Evolutionary conservation across 2,329 filamentous ascomycete genomes (phyloP).

Genomic region (Ophiostoma montium): DNA sequence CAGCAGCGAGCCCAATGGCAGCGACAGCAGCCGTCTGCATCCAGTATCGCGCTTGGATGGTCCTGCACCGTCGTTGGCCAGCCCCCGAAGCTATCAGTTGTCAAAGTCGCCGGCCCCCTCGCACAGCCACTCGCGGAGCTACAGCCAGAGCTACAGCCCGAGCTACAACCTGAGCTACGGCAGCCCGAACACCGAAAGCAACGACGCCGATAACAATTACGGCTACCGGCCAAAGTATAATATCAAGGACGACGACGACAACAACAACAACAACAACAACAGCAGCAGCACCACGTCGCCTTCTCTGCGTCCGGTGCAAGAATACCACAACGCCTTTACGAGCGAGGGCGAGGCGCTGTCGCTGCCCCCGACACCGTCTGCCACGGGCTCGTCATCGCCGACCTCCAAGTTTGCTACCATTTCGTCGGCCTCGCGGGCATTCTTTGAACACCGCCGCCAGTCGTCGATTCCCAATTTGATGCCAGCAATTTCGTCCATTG

Average conservation of each 20-base stretch:
- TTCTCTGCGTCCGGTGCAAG: constrained; percentile 16
- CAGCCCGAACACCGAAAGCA: background rate
- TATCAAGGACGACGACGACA: constrained; percentile 7
- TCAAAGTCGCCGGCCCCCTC: background rate
- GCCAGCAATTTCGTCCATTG: constrained; percentile 14
- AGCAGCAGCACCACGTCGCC: background rate
- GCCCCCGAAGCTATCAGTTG: background rate
- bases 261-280: background rate
- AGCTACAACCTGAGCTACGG: constrained; percentile 6
- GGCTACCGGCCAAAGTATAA: constrained; percentile 3
- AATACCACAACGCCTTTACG: constrained; percentile 21
- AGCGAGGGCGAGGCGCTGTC: constrained; percentile 14
- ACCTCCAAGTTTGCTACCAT: constrained; percentile 9
- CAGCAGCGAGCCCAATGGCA: background rate
- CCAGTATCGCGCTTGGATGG: constrained; percentile 4
- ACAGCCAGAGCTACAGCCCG: constrained; percentile 6
- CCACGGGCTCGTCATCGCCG: background rate
- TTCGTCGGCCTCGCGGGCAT: constrained; percentile 12
- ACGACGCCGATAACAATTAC: constrained; percentile 8
- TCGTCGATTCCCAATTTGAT: constrained; percentile 24
- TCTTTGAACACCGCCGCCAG: constrained; percentile 20
- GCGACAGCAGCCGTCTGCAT: constrained; percentile 4
- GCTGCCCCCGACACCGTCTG: constrained; percentile 2
- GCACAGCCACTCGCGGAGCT: background rate
- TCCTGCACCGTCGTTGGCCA: background rate